Evolutionary conservation across 2,329 filamentous ascomycete genomes (phyloP).

Genomic region (Aureobasidium subglaciale): DNA sequence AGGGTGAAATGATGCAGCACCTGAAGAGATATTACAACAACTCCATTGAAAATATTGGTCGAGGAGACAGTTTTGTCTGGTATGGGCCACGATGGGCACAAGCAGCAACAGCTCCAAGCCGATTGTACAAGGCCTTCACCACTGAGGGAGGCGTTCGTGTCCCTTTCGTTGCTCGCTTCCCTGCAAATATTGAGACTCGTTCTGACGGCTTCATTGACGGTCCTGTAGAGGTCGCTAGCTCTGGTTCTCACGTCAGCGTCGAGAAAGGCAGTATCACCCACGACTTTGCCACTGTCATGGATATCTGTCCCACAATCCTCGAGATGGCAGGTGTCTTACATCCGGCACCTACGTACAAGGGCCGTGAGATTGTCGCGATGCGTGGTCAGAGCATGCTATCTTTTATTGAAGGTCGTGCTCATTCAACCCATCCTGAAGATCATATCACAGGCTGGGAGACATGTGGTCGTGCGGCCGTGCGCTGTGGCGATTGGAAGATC

Average conservation of each 20-base stretch:
- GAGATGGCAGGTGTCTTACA: slow-evolving; percentile 45
- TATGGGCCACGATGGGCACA: slow-evolving; percentile 53
- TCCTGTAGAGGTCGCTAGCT: slow-evolving; percentile 35
- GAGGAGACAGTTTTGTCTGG: slow-evolving; percentile 53
- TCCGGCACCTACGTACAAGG: slow-evolving; percentile 47
- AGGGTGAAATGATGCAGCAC: slow-evolving; percentile 47
- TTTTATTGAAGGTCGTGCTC: slow-evolving; percentile 30
- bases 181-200: slow-evolving; percentile 19
- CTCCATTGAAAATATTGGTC: slow-evolving; percentile 51
- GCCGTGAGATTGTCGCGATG: slow-evolving; percentile 45
- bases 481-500: slow-evolving; percentile 52
- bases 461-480: slow-evolving; percentile 47
- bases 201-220: slow-evolving; percentile 34
- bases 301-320: slow-evolving; percentile 37
- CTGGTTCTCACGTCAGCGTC: slow-evolving; percentile 12
- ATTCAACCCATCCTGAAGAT: slow-evolving; percentile 43
- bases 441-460: slow-evolving; percentile 53
- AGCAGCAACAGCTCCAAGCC: slow-evolving; percentile 45
- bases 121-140: slow-evolving; percentile 41
- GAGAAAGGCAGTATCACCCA: slow-evolving; percentile 37
- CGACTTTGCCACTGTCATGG: slow-evolving; percentile 44
- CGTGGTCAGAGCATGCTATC: slow-evolving; percentile 43
- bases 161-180: slow-evolving; percentile 42
- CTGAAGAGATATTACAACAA: slow-evolving; percentile 53
- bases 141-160: slow-evolving; percentile 47